These are phyloP conservation scores for Arthroderma uncinatum DNA, from an alignment of 2,329 filamentous ascomycete species.

Conservation along the genomic window DNA sequence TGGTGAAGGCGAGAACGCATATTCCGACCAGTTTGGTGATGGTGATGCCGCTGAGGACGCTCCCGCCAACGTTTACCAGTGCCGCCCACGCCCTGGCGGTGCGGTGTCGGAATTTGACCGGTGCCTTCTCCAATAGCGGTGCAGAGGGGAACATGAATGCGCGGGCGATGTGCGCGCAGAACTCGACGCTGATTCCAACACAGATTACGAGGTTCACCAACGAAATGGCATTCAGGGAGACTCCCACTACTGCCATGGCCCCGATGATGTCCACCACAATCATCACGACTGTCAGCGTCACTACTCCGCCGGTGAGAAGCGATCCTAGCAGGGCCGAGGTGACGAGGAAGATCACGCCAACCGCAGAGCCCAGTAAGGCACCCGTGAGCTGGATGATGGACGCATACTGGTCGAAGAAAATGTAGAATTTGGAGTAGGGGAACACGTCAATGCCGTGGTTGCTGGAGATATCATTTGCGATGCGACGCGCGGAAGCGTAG, in stretches of 20 bases:
- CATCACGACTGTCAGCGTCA: constrained; percentile 84
- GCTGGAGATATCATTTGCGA: constrained; percentile 62
- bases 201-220: constrained; percentile 96
- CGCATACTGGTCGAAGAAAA: constrained; percentile 97
- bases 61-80: constrained; percentile 85
- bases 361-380: constrained; percentile 66
- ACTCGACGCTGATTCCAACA: constrained; percentile 91
- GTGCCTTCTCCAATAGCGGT: constrained; percentile 68
- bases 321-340: constrained; percentile 75
- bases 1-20: constrained; percentile 80
- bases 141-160: constrained; percentile 90
- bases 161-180: constrained; percentile 91
- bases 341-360: constrained; percentile 75
- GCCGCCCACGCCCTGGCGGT: constrained; percentile 87
- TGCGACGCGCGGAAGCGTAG: constrained; percentile 79
- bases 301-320: constrained; percentile 64
- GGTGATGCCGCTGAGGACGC: constrained; percentile 92
- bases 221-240: constrained; percentile 88
- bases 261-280: constrained; percentile 88
- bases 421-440: constrained; percentile 94
- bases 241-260: constrained; percentile 78
- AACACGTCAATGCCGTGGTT: constrained; percentile 73
- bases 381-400: constrained; percentile 70
- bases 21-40: constrained; percentile 92
- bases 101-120: constrained; percentile 64